These are phyloP conservation scores for Wallacemonas sp. DNA, from an alignment of 208 protist genomes.

Conservation along the genomic window DNA sequence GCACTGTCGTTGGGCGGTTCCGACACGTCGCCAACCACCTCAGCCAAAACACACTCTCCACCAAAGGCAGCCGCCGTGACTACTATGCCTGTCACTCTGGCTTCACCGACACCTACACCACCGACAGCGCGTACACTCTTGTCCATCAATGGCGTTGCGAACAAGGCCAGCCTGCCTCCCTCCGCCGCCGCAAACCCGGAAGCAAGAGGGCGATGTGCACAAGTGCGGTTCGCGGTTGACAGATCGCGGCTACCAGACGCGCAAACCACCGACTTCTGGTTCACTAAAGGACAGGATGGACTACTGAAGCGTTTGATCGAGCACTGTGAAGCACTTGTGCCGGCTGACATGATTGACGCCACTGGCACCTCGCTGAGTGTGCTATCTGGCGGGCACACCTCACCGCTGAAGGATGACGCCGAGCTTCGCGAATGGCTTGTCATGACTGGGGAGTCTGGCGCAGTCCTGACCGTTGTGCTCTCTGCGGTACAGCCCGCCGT, in stretches of 20 bases:
- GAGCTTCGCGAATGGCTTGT: slow-evolving; percentile 45
- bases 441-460: slow-evolving; percentile 28
- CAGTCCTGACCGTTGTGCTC: slow-evolving; percentile 8
- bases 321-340: slow-evolving; percentile 10
- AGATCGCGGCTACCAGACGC: not conserved
- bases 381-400: slow-evolving; percentile 21
- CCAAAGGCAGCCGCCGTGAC: too few relatives aligned
- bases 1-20: too few relatives aligned
- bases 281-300: slow-evolving; percentile 20
- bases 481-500: slow-evolving; percentile 15
- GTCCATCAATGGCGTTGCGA: too few relatives aligned
- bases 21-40: too few relatives aligned
- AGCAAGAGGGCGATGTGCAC: not conserved
- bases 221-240: not conserved
- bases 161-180: too few relatives aligned
- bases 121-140: too few relatives aligned
- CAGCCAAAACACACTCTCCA: too few relatives aligned
- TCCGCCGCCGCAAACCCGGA: too few relatives aligned
- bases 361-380: slow-evolving; percentile 9
- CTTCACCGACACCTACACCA: too few relatives aligned
- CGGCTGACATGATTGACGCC: not conserved
- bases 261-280: slow-evolving; percentile 23
- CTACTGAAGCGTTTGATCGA: slow-evolving; percentile 23
- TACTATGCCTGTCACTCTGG: too few relatives aligned
- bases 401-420: slow-evolving; percentile 19